These are phyloP conservation scores for Iberis amara DNA, from an alignment of 441 rosid species.

Conservation along the genomic window DNA sequence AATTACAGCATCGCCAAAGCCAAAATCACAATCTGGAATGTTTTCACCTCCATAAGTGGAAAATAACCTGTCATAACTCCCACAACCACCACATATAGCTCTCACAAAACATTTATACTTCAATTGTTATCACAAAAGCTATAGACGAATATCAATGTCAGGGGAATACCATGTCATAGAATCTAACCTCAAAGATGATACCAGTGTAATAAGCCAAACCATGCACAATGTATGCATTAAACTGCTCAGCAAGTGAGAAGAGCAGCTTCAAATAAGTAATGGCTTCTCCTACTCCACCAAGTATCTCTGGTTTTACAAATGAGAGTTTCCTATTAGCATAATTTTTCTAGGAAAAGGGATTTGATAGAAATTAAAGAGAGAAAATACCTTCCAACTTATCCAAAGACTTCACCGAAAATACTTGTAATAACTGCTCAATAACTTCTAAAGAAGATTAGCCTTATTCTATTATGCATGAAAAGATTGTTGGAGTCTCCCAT, in stretches of 20 bases:
- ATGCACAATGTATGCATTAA: constrained; percentile 90
- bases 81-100: constrained; percentile 94
- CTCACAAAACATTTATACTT: constrained; percentile 29
- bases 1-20: constrained; percentile 91
- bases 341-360: not conserved
- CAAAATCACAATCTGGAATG: constrained; percentile 92
- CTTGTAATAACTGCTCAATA: constrained; percentile 57
- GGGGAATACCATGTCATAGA: constrained; percentile 6
- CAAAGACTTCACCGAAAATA: constrained; percentile 73
- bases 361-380: not conserved
- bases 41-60: constrained; percentile 93
- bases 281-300: constrained; percentile 80
- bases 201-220: constrained; percentile 97
- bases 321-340: not conserved
- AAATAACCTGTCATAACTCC: constrained; percentile 73
- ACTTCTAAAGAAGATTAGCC: no score
- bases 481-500: no score
- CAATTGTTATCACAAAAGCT: not conserved
- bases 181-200: constrained; percentile 84
- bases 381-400: constrained; percentile 63
- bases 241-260: constrained; percentile 81
- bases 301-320: constrained; percentile 42
- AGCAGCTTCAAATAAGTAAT: constrained; percentile 65
- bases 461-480: no score
- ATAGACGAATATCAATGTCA: not conserved